Evolutionary conservation across 768 basidiomycete genomes (phyloP), one percentile per base, ranked within the genome.

Genomic region (Tricholoma furcatifolium): DNA sequence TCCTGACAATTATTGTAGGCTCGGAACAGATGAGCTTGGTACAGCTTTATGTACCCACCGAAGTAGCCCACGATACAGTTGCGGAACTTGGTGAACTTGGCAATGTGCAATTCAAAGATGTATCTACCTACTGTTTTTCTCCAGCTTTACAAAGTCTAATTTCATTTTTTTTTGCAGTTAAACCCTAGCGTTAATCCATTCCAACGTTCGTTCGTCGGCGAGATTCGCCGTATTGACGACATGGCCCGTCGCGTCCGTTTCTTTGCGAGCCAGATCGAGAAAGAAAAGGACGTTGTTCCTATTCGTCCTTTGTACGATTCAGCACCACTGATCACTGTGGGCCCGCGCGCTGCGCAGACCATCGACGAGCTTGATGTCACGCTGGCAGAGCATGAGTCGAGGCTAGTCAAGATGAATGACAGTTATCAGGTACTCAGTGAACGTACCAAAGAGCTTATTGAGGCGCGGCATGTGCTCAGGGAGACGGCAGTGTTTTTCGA

Each of bases 11-110:
- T 50, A 60, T 55, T 62, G 53, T 50, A 97, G 94, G 91, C 53
- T 98, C 95, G 80, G 95, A 97, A 75, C 82, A 85, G 77, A 98
- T 98, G 95, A 96, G 93, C 79, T 77, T 95, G 74, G 90, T 96
- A 58, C 93, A 98, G 78, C 85, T 99, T 64, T 95, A 93, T 67
- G 89, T 98, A 61, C 97, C 96, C 40, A 88, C 91, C 35, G 97
- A 99, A 79, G 93, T 96, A 56, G 93, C 95, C 24, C 97, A 99
- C 70, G 93, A 98, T 66, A 92, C 96, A 43, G 92, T 98, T 55
- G 86, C 89, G 47, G 93, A 96, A 67, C 84, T 99, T 15, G 97
- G 93, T 60, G 93, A 97, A 70, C 84, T 98, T 40, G 93, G 95
- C 42, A 81, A 96, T 70, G 89, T 98, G 23, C 93, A 98, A 67